phyloP scores from a whole-genome alignment of 2,329 filamentous ascomycete genomes.

The Paecilomyces sp. region DNA sequence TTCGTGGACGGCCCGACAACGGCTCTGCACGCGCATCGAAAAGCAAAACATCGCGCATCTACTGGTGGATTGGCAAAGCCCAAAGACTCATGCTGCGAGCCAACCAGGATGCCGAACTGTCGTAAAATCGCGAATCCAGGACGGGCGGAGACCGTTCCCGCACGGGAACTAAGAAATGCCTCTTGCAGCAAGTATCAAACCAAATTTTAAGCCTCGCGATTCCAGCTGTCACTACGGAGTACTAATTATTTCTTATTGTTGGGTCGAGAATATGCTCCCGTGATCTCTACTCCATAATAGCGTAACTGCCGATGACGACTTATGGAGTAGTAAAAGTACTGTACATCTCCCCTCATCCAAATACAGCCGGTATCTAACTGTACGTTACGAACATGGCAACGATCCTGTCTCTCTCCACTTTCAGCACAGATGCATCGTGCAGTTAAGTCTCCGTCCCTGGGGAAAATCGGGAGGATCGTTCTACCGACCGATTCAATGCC shows the following conservation, averaged over 20 bases:
- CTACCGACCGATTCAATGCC: not conserved
- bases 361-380: not conserved
- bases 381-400: not conserved
- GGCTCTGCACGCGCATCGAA: not conserved
- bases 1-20: not conserved
- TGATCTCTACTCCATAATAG: not conserved
- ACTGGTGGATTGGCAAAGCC: not conserved
- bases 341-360: not conserved
- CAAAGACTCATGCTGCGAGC: not conserved
- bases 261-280: not conserved
- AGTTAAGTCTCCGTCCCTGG: not conserved
- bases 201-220: not conserved
- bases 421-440: not conserved
- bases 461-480: not conserved
- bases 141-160: not conserved
- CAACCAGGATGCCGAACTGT: not conserved
- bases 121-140: not conserved
- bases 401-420: not conserved
- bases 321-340: not conserved
- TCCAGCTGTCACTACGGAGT: not conserved
- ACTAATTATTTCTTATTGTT: not conserved
- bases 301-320: not conserved
- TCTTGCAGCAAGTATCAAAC: not conserved
- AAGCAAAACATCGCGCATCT: not conserved
- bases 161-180: not conserved